Percentiles rank a stretch among this genome's conserved stretches.
Conservation (phyloP, 148 eudicot species). For the Tetragonia tetragonoides region DNA sequence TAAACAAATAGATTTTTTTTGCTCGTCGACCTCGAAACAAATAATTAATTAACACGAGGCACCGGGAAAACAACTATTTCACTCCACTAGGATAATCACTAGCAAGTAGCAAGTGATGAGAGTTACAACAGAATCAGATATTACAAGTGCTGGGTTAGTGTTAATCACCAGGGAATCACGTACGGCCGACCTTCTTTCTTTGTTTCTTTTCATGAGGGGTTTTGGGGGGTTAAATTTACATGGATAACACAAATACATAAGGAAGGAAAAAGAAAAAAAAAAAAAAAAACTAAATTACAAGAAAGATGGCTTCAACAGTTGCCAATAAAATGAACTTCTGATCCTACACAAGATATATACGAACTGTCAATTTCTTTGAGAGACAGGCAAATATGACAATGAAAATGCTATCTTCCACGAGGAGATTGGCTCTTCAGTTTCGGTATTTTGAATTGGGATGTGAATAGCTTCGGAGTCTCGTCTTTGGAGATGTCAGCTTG, state of each 20-base stretch:
- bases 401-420: conserved; percentile 20
- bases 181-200: not conserved
- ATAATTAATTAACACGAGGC: no score
- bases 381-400: not conserved
- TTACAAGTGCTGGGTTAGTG: not conserved
- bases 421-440: conserved; percentile 50
- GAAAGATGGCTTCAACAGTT: not conserved
- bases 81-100: not conserved
- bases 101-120: not conserved
- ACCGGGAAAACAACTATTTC: not conserved
- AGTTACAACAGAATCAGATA: not conserved
- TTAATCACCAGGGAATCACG: not conserved
- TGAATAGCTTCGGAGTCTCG: conserved; percentile 53
- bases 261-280: not conserved
- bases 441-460: conserved; percentile 59
- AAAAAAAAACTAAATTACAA: conserved; percentile 11
- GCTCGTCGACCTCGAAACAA: no score
- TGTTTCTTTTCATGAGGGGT: no score
- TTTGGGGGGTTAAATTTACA: not conserved
- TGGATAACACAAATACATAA: conserved; percentile 1
- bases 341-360: not conserved
- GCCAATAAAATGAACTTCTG: not conserved
- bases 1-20: no score
- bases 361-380: not conserved
- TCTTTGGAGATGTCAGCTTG: conserved; percentile 17